These are phyloP conservation scores for Paraurostyla sp. DNA, from an alignment of 73 alveolate genomes.

Conservation along the genomic window DNA sequence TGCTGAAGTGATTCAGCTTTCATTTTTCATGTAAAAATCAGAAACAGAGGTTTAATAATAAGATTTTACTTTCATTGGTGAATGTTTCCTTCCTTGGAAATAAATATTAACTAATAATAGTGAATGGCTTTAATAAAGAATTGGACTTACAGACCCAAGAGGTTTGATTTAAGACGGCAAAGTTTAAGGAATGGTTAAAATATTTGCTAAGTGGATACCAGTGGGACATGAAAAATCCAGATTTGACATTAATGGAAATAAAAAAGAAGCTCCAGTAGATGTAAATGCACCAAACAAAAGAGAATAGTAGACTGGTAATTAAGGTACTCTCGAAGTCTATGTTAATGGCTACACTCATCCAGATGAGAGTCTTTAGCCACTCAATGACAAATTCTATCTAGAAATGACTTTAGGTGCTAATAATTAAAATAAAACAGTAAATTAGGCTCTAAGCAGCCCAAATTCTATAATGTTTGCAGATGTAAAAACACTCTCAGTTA, in stretches of 20 bases:
- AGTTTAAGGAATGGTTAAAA: constrained; percentile 48
- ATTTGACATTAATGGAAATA: constrained; percentile 13
- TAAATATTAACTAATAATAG: neutral
- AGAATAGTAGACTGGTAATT: constrained; percentile 10
- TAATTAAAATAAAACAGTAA: neutral
- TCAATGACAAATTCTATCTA: neutral
- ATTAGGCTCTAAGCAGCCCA: neutral
- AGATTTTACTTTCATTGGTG: constrained; percentile 32
- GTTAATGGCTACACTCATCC: constrained; percentile 26
- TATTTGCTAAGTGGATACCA: constrained; percentile 51
- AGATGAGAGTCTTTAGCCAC: neutral
- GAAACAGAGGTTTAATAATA: neutral
- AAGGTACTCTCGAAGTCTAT: constrained; percentile 20
- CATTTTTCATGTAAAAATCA: neutral
- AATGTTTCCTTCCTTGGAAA: constrained; percentile 34
- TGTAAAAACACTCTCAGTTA: constrained; percentile 10
- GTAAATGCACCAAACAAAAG: neutral
- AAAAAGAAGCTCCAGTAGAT: neutral
- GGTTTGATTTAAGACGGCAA: constrained; percentile 2
- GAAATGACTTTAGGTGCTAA: neutral
- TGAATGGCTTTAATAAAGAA: neutral
- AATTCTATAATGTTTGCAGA: neutral
- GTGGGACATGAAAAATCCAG: constrained; percentile 39
- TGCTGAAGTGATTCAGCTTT: neutral
- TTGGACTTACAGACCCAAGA: neutral